These are phyloP conservation scores for Beauveria sp. DNA, from an alignment of 2,329 filamentous ascomycete genomes.

Conservation along the genomic window DNA sequence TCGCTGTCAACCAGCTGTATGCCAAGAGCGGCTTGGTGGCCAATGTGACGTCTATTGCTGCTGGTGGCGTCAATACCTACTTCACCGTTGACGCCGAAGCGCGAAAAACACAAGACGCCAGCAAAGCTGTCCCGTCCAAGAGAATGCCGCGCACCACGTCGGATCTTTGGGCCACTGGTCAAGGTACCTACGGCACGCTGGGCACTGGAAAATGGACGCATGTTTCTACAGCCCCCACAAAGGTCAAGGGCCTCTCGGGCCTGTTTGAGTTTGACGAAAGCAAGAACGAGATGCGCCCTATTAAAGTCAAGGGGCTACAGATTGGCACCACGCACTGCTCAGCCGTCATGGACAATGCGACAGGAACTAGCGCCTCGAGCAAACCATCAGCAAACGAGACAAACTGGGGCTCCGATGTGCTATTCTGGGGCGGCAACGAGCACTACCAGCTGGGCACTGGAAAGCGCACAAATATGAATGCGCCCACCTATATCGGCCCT, in stretches of 20 bases:
- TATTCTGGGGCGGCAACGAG: slow-evolving; percentile 96
- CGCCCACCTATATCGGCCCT: slow-evolving; percentile 71
- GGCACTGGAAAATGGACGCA: slow-evolving; percentile 89
- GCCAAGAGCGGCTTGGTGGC: slow-evolving; percentile 53
- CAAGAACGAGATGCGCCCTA: slow-evolving; percentile 60
- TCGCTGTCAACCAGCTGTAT: slow-evolving; percentile 69
- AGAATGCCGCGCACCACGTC: slow-evolving; percentile 24
- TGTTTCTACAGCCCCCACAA: slow-evolving; percentile 66
- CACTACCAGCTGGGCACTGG: slow-evolving; percentile 88
- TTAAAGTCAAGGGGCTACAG: slow-evolving; percentile 64
- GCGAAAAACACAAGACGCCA: slow-evolving; percentile 19
- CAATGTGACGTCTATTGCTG: slow-evolving; percentile 68
- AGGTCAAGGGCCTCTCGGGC: slow-evolving; percentile 75
- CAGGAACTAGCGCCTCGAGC: slow-evolving; percentile 50
- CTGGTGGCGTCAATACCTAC: slow-evolving; percentile 81
- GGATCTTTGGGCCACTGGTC: slow-evolving; percentile 82
- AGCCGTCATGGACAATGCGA: slow-evolving; percentile 76
- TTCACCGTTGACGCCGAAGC: slow-evolving; percentile 73
- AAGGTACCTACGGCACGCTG: slow-evolving; percentile 74
- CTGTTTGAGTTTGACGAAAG: slow-evolving; percentile 82
- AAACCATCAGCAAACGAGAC: slow-evolving; percentile 57
- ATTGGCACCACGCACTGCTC: slow-evolving; percentile 75
- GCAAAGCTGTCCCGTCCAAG: slow-evolving; percentile 22
- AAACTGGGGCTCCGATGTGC: slow-evolving; percentile 80
- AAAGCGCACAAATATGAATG: slow-evolving; percentile 70